A percentile compares a stretch with the other conserved stretches of the same genome.
Evolutionary conservation across 2,329 filamentous ascomycete species (phyloP).

Genomic region (Aspergillus sp.): DNA sequence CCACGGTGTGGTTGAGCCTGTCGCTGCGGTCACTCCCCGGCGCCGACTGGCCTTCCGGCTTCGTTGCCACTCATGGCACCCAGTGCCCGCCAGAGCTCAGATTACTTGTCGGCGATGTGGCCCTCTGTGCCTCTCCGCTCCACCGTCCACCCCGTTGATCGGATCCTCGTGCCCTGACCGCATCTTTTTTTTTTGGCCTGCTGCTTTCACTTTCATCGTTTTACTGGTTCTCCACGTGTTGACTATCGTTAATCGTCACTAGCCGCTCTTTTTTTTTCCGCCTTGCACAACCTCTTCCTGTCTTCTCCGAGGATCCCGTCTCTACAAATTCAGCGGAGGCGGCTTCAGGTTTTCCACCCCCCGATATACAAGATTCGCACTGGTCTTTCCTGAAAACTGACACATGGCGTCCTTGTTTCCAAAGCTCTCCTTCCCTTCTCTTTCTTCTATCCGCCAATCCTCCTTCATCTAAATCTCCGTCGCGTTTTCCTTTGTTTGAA

Average conservation of each 20-base stretch:
- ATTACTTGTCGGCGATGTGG: slow-evolving; percentile 1
- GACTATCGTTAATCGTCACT: slow-evolving; percentile 6
- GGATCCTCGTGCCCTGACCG: slow-evolving; percentile 6
- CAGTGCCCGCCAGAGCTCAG: slow-evolving; percentile 2
- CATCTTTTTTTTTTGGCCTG: slow-evolving; percentile 3
- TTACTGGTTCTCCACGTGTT: slow-evolving; percentile 12
- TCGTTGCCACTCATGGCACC: slow-evolving; percentile 3
- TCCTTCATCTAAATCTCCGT: slow-evolving; percentile 9
- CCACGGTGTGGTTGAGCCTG: no score
- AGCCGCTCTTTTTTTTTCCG: neutral
- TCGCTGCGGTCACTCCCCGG: neutral
- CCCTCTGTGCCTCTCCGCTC: slow-evolving; percentile 1
- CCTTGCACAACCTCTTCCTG: neutral
- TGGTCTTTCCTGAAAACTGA: slow-evolving; percentile 16
- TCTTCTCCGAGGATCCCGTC: neutral
- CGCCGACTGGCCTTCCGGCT: neutral
- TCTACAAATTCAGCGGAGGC: slow-evolving; percentile 1
- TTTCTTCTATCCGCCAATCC: slow-evolving; percentile 7
- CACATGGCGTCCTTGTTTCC: slow-evolving; percentile 20
- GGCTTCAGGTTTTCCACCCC: slow-evolving; percentile 11
- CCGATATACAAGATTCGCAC: slow-evolving; percentile 5
- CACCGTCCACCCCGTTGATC: slow-evolving; percentile 1
- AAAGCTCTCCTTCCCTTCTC: slow-evolving; percentile 13
- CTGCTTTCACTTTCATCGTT: neutral
- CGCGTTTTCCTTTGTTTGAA: neutral